phyloP scores from a whole-genome alignment of 169 alveolate species.

The Cryptosporidium meleagridis region DNA sequence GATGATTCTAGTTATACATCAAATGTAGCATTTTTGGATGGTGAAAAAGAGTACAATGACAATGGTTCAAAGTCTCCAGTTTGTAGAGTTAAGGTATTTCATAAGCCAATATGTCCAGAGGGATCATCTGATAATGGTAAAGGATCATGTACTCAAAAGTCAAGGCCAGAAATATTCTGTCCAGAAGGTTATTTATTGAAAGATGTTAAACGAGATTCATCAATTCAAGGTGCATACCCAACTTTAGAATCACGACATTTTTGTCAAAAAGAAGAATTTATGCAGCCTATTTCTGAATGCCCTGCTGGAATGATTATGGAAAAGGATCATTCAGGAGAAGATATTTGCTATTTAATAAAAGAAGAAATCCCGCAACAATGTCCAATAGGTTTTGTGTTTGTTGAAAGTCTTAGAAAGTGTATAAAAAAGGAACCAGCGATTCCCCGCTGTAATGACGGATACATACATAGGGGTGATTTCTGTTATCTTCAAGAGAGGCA shows the following conservation, averaged over 20 bases:
- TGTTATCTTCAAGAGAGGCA: conserved; percentile 33
- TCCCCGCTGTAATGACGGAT: conserved; percentile 30
- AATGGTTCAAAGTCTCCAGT: conserved; percentile 36
- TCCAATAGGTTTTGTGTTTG: conserved; percentile 33
- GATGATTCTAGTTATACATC: conserved; percentile 19
- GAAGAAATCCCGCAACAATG: conserved; percentile 43
- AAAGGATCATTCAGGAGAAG: conserved; percentile 26
- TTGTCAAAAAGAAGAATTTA: conserved; percentile 34
- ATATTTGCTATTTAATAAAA: conserved; percentile 15
- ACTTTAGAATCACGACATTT: background rate
- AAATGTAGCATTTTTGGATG: conserved; percentile 36
- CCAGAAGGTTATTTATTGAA: conserved; percentile 41
- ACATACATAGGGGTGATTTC: conserved; percentile 22
- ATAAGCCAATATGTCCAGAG: conserved; percentile 53
- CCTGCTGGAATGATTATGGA: conserved; percentile 44
- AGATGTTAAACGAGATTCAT: background rate
- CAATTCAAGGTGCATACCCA: background rate
- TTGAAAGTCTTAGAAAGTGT: conserved; percentile 23
- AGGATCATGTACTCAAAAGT: conserved; percentile 5
- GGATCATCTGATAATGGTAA: conserved; percentile 4
- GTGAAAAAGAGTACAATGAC: conserved; percentile 31
- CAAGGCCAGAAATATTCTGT: conserved; percentile 50
- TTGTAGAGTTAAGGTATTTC: conserved; percentile 62
- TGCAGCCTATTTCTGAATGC: conserved; percentile 53
- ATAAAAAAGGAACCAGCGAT: conserved; percentile 3